These are phyloP conservation scores for Aspergillus candidus DNA, from an alignment of 2,329 filamentous ascomycete species.

Conservation along the genomic window DNA sequence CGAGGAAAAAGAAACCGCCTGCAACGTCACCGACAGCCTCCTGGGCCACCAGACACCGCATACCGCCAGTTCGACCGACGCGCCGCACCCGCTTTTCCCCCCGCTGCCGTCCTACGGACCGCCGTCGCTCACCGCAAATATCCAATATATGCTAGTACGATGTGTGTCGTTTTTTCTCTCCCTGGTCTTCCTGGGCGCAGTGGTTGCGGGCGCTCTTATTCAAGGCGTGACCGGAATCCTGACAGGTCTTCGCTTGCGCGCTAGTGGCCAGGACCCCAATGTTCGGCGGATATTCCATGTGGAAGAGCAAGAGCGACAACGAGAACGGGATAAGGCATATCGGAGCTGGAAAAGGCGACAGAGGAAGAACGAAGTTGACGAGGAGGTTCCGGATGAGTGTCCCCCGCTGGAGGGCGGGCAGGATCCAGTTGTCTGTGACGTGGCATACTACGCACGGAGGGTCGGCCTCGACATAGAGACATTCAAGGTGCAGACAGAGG, in stretches of 20 bases:
- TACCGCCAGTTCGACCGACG: neutral
- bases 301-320: constrained; percentile 61
- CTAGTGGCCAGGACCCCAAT: constrained; percentile 57
- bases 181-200: constrained; percentile 66
- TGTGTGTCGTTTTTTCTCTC: constrained; percentile 69
- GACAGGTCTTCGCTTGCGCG: constrained; percentile 45
- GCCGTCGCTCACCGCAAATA: constrained; percentile 56
- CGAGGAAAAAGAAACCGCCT: neutral
- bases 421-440: constrained; percentile 71
- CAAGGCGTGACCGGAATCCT: constrained; percentile 55
- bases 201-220: constrained; percentile 68
- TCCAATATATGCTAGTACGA: constrained; percentile 63
- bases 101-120: constrained; percentile 77
- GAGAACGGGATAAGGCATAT: constrained; percentile 52
- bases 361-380: constrained; percentile 36
- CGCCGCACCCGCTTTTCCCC: constrained; percentile 58
- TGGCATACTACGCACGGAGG: constrained; percentile 77
- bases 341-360: constrained; percentile 54
- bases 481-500: constrained; percentile 83
- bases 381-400: constrained; percentile 47
- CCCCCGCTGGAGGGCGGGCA: constrained; percentile 71
- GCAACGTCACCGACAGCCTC: constrained; percentile 9
- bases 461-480: constrained; percentile 82
- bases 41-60: constrained; percentile 3
- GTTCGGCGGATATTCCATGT: constrained; percentile 60